Conservation (phyloP, 495 filamentous ascomycete species). For the Cercophora sp. region DNA sequence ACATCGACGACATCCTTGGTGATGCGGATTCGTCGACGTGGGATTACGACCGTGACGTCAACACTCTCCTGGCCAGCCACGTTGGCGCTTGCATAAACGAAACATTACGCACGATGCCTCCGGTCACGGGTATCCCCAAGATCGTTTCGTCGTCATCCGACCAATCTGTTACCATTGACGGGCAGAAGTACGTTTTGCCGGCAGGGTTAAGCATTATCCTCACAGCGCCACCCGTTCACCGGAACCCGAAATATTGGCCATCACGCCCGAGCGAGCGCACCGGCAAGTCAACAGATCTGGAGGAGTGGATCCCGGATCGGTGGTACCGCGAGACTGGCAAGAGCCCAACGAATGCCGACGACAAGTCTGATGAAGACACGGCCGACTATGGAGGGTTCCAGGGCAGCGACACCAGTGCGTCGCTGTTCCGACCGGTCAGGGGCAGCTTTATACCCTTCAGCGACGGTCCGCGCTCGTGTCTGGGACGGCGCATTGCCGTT, state of each 20-base stretch:
- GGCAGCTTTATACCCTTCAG: slow-evolving; percentile 71
- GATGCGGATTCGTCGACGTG: slow-evolving; percentile 48
- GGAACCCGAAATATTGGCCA: slow-evolving; percentile 64
- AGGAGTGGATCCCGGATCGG: slow-evolving; percentile 45
- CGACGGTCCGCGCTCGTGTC: slow-evolving; percentile 66
- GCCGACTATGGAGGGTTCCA: slow-evolving; percentile 52
- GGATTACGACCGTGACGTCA: slow-evolving; percentile 59
- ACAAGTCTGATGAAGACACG: slow-evolving; percentile 18
- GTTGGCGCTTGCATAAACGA: slow-evolving; percentile 67
- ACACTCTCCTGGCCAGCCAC: slow-evolving; percentile 55
- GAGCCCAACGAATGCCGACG: slow-evolving; percentile 3
- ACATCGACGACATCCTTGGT: slow-evolving; percentile 55
- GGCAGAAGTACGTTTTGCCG: slow-evolving; percentile 48
- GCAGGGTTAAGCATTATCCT: slow-evolving; percentile 44
- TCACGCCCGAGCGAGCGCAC: slow-evolving; percentile 38
- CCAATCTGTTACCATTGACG: slow-evolving; percentile 51
- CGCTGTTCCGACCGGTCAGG: slow-evolving; percentile 55
- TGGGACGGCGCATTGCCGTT: slow-evolving; percentile 69
- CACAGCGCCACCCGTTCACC: slow-evolving; percentile 43
- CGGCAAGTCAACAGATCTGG: slow-evolving; percentile 34
- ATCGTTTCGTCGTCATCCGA: slow-evolving; percentile 39
- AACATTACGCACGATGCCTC: slow-evolving; percentile 59
- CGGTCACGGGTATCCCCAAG: slow-evolving; percentile 61
- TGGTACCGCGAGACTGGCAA: slow-evolving; percentile 36
- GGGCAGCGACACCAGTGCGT: slow-evolving; percentile 49